These are phyloP conservation scores for Cryphonectria nitschkei DNA, from an alignment of 2,329 filamentous ascomycete species.

Conservation along the genomic window DNA sequence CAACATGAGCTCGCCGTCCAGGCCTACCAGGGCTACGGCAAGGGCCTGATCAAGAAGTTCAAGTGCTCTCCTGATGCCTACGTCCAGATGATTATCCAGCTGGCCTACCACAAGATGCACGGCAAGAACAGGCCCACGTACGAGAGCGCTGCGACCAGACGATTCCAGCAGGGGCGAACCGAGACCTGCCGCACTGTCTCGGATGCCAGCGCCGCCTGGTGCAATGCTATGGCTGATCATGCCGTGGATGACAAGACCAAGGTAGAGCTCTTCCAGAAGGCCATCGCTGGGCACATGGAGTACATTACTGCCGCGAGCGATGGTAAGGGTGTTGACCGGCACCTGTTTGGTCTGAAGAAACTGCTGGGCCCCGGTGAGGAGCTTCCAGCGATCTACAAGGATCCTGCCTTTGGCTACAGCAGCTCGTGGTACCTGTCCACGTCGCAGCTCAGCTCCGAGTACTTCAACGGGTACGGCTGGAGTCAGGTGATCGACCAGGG, in stretches of 20 bases:
- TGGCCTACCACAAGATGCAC: conserved; percentile 99
- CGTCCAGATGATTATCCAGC: conserved; percentile 97
- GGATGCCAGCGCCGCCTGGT: conserved; percentile 90
- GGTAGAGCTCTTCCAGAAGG: conserved; percentile 78
- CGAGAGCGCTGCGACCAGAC: conserved; percentile 91
- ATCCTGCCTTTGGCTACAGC: conserved; percentile 84
- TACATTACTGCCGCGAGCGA: conserved; percentile 91
- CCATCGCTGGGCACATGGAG: conserved; percentile 79
- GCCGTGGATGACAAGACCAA: conserved; percentile 65
- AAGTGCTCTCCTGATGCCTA: conserved; percentile 97
- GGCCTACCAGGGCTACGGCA: conserved; percentile 96
- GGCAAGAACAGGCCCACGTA: conserved; percentile 97
- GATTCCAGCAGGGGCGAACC: conserved; percentile 94
- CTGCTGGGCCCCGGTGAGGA: conserved; percentile 80
- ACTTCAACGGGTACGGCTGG: conserved; percentile 99
- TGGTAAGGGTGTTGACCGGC: conserved; percentile 91
- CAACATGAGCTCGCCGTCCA: conserved; percentile 92
- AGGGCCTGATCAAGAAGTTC: conserved; percentile 99
- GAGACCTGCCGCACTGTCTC: conserved; percentile 94
- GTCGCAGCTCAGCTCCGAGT: conserved; percentile 91
- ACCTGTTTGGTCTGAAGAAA: conserved; percentile 97
- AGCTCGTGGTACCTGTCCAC: conserved; percentile 87
- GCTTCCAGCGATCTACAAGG: conserved; percentile 80
- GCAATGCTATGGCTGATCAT: conserved; percentile 79
- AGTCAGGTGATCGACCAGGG: conserved; percentile 95